Conservation (phyloP, 352 stramenopile species). For the Thalassiosira oceanica region DNA sequence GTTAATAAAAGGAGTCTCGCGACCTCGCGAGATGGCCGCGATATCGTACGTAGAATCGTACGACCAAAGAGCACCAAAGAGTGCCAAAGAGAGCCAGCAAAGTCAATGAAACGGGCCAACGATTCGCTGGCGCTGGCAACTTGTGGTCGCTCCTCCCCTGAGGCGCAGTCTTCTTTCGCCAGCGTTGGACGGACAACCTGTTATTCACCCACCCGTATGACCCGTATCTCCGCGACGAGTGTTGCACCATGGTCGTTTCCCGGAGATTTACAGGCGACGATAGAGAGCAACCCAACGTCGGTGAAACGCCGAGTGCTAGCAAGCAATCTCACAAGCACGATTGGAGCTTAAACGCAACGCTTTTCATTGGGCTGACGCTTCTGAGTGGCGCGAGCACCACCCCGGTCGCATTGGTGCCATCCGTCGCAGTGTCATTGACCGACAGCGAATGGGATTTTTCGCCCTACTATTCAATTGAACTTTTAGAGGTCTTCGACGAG, state of each 20-base stretch:
- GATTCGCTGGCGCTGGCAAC: too few species aligned
- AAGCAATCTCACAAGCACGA: too few species aligned
- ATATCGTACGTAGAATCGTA: too few species aligned
- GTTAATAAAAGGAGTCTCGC: too few species aligned
- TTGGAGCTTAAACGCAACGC: conserved; percentile 60
- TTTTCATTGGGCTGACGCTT: conserved; percentile 54
- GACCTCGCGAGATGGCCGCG: too few species aligned
- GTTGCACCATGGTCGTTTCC: not conserved
- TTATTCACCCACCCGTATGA: not conserved
- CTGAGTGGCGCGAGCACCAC: conserved; percentile 50
- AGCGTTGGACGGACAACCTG: not conserved
- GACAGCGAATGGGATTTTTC: conserved; percentile 15
- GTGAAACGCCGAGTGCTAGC: too few species aligned
- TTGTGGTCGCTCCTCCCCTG: too few species aligned
- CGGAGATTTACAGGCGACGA: too few species aligned
- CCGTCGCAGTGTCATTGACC: conserved; percentile 55
- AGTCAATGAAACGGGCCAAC: too few species aligned
- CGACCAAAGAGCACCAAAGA: too few species aligned
- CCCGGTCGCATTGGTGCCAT: conserved; percentile 63
- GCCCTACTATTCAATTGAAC: conserved; percentile 31
- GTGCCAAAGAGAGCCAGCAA: too few species aligned
- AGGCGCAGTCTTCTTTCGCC: too few species aligned
- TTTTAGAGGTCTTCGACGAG: conserved; percentile 41
- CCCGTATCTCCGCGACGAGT: not conserved
- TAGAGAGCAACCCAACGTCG: conserved; percentile 10